Base-by-base conservation (phyloP, 768 basidiomycete genomes). In the Russula sp. region DNA sequence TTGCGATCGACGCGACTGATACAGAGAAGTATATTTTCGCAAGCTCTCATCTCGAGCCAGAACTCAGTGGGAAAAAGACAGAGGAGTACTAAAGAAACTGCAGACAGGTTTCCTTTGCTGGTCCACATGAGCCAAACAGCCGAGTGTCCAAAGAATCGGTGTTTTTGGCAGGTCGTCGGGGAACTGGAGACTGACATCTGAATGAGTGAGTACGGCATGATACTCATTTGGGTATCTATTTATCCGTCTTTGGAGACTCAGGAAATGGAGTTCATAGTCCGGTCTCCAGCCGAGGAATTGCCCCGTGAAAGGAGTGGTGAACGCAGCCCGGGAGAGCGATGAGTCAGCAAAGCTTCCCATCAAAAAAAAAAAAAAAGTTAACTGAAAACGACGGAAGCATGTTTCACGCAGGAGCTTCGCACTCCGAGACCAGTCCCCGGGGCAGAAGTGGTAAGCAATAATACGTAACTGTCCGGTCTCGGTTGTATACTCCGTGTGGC, bases 171-270 rank as follows among this genome's bases (percentile, higher is more conserved):
- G 45, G 5, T 16, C 45, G 20, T 56, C 14, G 39, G 32, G 32
- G 29, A 8, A 34, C 13, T 56, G 9, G 34, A 35, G 34, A 35
- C 35, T 29, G 38, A 45, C 16, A n/a, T 42, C 22, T 35, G 11
- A 32, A 56, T 38, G 48, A 16, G 41, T 8, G 35, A 38, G n/a
- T 48, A 43, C 42, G 60, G 48, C 25, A 29, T 45, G 35, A 29
- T 32, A 4, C 34, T 42, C 41, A 11, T 42, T 42, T 13, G 56
- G 16, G 22, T 25, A 32, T 50, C 36, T 25, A 56, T 61, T 56
- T 56, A 56, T 48, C 47, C 46, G 25, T 36, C 47, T 61, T 48
- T 20, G 56, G 56, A n/a, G n/a, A n/a, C 43, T 45, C 39, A 41
- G 32, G 38, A 29, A 14, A 58, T 25, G 51, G 35, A 22, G 34